phyloP scores from a whole-genome alignment of 31 red algal genomes.

The Endocladia muricata region DNA sequence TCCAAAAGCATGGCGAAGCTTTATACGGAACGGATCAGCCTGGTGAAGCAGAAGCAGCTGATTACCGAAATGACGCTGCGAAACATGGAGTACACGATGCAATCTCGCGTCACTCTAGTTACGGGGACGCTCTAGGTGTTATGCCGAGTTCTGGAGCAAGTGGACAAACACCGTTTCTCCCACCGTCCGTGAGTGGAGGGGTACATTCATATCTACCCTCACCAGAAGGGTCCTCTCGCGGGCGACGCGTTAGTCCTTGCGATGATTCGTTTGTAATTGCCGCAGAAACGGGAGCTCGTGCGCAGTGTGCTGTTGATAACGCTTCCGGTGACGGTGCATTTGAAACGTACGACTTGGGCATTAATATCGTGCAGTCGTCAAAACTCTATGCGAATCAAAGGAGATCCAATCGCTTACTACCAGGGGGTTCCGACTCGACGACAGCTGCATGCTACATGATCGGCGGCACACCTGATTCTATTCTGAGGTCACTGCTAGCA shows the following conservation, averaged over 20 bases:
- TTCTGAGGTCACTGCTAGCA: slow-evolving; percentile 11
- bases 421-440: slow-evolving; percentile 40
- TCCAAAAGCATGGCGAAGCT: no score
- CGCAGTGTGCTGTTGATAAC: slow-evolving; percentile 25
- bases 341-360: slow-evolving; percentile 42
- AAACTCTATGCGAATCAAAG: slow-evolving; percentile 41
- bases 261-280: slow-evolving; percentile 26
- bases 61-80: neutral
- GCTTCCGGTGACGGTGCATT: slow-evolving; percentile 4
- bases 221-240: neutral
- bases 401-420: slow-evolving; percentile 42
- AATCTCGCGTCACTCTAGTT: neutral
- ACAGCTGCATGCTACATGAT: slow-evolving; percentile 63
- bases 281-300: slow-evolving; percentile 38
- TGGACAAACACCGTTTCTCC: neutral
- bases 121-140: neutral
- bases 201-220: neutral
- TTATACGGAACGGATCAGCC: no score
- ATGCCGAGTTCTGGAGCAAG: neutral
- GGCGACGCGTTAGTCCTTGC: neutral
- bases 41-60: no score
- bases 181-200: neutral
- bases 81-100: neutral
- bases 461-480: slow-evolving; percentile 31
- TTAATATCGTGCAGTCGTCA: slow-evolving; percentile 16